These are phyloP conservation scores for Trematosphaeria pertusa DNA, from an alignment of 2,329 filamentous ascomycete species.

Conservation along the genomic window DNA sequence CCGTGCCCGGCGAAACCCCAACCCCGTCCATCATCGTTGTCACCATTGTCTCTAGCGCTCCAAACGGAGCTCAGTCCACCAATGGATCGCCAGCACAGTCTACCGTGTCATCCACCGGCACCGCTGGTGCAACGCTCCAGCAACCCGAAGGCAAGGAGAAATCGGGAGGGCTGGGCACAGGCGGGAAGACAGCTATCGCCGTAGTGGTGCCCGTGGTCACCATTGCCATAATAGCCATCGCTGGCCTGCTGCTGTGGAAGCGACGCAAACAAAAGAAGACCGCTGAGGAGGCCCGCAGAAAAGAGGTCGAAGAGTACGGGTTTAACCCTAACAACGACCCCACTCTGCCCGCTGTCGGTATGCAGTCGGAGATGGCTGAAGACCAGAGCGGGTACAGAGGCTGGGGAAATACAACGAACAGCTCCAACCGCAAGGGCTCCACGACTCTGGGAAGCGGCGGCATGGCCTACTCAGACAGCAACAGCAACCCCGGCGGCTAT, in stretches of 20 bases:
- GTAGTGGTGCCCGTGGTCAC: conserved; percentile 93
- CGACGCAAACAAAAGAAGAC: conserved; percentile 85
- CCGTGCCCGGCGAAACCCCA: conserved; percentile 12
- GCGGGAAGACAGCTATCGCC: conserved; percentile 84
- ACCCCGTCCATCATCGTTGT: conserved; percentile 10
- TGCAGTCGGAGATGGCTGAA: conserved; percentile 76
- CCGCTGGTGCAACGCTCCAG: conserved; percentile 14
- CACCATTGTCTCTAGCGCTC: conserved; percentile 14
- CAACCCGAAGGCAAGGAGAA: conserved; percentile 17
- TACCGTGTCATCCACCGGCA: not conserved
- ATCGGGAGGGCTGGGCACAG: conserved; percentile 60
- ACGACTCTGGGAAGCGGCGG: conserved; percentile 88
- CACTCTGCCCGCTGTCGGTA: conserved; percentile 68
- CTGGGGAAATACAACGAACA: conserved; percentile 85
- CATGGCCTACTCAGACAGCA: conserved; percentile 73
- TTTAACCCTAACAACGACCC: conserved; percentile 98
- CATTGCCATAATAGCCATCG: conserved; percentile 79
- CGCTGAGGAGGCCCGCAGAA: conserved; percentile 85
- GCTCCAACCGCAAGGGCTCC: conserved; percentile 76
- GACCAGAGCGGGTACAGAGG: conserved; percentile 83
- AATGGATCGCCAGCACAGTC: conserved; percentile 18
- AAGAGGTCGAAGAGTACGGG: conserved; percentile 96
- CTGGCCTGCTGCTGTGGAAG: conserved; percentile 84
- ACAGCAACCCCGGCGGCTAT: conserved; percentile 62
- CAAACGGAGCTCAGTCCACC: conserved; percentile 1